phyloP scores from a whole-genome alignment of 2,329 filamentous ascomycete species.

The Aspergillus glaucus region DNA sequence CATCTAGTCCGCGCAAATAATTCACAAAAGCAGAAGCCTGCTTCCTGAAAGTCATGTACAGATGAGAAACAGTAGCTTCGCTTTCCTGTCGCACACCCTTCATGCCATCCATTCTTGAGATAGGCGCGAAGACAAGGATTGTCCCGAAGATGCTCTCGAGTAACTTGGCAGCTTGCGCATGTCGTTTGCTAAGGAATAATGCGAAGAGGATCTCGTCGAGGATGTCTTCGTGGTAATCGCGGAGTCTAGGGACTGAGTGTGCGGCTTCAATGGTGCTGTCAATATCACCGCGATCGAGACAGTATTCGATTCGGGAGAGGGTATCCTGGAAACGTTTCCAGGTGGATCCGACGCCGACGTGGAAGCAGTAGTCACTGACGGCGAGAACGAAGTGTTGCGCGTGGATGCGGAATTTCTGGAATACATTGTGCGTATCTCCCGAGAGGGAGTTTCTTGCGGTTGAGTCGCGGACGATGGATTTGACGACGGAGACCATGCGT shows the following conservation, averaged over 20 bases:
- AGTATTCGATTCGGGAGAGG: constrained; percentile 57
- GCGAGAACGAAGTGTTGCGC: constrained; percentile 72
- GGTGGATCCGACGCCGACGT: constrained; percentile 64
- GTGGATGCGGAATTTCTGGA: constrained; percentile 64
- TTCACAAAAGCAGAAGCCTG: constrained; percentile 68
- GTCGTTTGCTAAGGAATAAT: constrained; percentile 66
- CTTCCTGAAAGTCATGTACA: constrained; percentile 63
- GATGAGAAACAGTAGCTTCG: constrained; percentile 37
- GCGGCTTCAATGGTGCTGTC: constrained; percentile 43
- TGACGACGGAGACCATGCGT: constrained; percentile 71
- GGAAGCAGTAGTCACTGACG: constrained; percentile 71
- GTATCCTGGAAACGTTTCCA: constrained; percentile 67
- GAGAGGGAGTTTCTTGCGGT: constrained; percentile 30
- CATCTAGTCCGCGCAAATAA: constrained; percentile 60
- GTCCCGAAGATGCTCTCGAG: constrained; percentile 69
- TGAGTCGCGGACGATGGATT: constrained; percentile 57
- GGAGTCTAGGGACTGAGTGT: constrained; percentile 60
- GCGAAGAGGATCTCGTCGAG: constrained; percentile 70
- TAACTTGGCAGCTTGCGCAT: constrained; percentile 64
- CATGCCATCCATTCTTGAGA: constrained; percentile 30
- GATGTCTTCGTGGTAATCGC: constrained; percentile 63
- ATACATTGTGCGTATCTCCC: constrained; percentile 32
- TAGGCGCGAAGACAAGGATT: constrained; percentile 62
- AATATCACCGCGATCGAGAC: constrained; percentile 45
- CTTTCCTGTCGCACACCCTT: constrained; percentile 35